Percentiles rank a stretch among this genome's conserved stretches.
phyloP scores from a whole-genome alignment of 2,329 filamentous ascomycete species.

The Apiospora saccharicola region DNA sequence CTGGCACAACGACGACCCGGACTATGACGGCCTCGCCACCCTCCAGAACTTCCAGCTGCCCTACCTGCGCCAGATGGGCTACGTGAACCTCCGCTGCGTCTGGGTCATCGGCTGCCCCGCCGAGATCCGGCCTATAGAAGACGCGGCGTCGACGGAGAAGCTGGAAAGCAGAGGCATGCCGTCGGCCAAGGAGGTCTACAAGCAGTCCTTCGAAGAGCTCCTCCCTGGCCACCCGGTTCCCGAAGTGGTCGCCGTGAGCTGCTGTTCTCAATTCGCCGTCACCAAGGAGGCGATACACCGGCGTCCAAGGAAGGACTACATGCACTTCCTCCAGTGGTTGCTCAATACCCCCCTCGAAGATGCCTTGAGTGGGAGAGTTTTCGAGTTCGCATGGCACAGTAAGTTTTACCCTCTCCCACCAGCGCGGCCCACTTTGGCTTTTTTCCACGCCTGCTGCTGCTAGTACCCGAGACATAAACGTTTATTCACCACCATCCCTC shows the following conservation, averaged over 20 bases:
- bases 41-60: slow-evolving; percentile 58
- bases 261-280: slow-evolving; percentile 63
- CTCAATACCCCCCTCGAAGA: slow-evolving; percentile 52
- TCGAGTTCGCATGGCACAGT: slow-evolving; percentile 63
- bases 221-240: slow-evolving; percentile 41
- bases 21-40: slow-evolving; percentile 56
- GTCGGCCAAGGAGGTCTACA: slow-evolving; percentile 30
- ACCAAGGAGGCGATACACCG: slow-evolving; percentile 50
- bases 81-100: slow-evolving; percentile 66
- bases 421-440: slow-evolving; percentile 53
- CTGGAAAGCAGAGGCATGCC: slow-evolving; percentile 15
- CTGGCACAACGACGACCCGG: slow-evolving; percentile 60
- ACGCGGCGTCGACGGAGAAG: slow-evolving; percentile 31
- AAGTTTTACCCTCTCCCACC: slow-evolving; percentile 1
- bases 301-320: slow-evolving; percentile 52
- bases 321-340: slow-evolving; percentile 55
- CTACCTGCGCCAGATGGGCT: slow-evolving; percentile 60
- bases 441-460: slow-evolving; percentile 15
- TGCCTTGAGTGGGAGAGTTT: slow-evolving; percentile 54
- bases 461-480: not conserved
- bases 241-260: slow-evolving; percentile 49
- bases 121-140: slow-evolving; percentile 35
- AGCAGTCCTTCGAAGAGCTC: slow-evolving; percentile 34
- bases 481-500: not conserved
- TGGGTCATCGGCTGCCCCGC: slow-evolving; percentile 34